Evolutionary conservation across 2,329 filamentous ascomycete species (phyloP), one percentile per base, ranked within the genome.

Genomic region (Botrytis medusae): DNA sequence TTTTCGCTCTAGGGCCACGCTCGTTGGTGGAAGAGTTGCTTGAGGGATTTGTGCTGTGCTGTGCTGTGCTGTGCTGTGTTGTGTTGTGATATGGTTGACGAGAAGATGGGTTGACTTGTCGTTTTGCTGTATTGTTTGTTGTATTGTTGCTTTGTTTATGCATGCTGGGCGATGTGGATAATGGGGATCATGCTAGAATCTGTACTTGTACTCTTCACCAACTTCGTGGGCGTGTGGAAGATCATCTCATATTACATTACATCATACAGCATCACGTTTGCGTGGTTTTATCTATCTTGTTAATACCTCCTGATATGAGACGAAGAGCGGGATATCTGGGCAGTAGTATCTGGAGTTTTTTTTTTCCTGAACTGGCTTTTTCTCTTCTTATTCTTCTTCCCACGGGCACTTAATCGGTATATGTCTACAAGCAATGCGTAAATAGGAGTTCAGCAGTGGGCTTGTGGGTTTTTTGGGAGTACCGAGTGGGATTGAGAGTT

Each of bases 381-480:
- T 34, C 1, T 8, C 7, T 37, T 37, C 37, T 37, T n/a, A n/a
- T n/a, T 37, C 8, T 37, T 37, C 37, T 37, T 1, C 37, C 9
- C n/a, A 9, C 7, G 6, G 7, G 6, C 2, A 54, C 18, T 14
- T 8, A 8, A 54, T 18, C 6, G 6, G 3, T 54, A 29, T 29
- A 29, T 8, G n/a, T 8, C 16, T 29, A n/a, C n/a, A 9, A n/a
- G 3, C 6, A 54, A 54, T 54, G 14, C 14, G 0, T 3, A 0
- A 8, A 29, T 29, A 7, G 51, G n/a, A 18, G n/a, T 29, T 18
- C 9, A 29, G 6, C 29, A 16, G n/a, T n/a, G 25, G n/a, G 14
- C 6, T 57, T 18, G 6, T 20, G 42, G 42, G 16, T 4, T 44
- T 44, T 20, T 20, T 16, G 42, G n/a, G n/a, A 29, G 14, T 18